Percentiles rank a stretch among this genome's conserved stretches.
Evolutionary conservation across 495 filamentous ascomycete genomes (phyloP).

Genomic region (Cercophora scortea): DNA sequence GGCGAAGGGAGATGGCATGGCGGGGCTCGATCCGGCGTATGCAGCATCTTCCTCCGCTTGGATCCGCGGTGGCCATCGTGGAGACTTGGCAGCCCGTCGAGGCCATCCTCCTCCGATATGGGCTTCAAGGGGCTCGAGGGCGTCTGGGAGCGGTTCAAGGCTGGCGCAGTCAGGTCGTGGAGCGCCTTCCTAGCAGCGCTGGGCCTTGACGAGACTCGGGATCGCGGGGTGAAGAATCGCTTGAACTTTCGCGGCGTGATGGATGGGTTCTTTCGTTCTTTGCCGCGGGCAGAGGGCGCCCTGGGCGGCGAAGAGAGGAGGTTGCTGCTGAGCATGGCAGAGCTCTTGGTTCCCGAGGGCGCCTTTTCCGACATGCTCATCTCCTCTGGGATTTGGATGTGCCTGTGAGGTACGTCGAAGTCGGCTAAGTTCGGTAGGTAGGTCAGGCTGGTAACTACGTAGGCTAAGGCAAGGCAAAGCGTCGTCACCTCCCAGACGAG

Average conservation of each 20-base stretch:
- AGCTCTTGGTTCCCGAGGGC: constrained; percentile 14
- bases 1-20: constrained; percentile 18
- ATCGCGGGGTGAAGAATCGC: constrained; percentile 74
- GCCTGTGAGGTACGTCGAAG: too few relatives aligned
- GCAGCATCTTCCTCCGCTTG: constrained; percentile 36
- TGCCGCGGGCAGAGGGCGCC: constrained; percentile 20
- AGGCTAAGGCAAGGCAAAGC: too few relatives aligned
- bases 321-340: constrained; percentile 13
- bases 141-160: constrained; percentile 48
- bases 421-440: too few relatives aligned
- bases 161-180: constrained; percentile 58
- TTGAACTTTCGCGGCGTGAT: constrained; percentile 69
- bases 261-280: constrained; percentile 42
- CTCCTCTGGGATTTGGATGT: too few relatives aligned
- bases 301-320: constrained; percentile 32
- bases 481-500: too few relatives aligned
- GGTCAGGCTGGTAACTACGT: too few relatives aligned
- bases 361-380: constrained; percentile 10
- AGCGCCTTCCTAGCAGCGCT: constrained; percentile 57
- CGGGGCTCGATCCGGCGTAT: constrained; percentile 12
- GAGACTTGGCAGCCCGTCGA: constrained; percentile 17
- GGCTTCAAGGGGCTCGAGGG: constrained; percentile 39
- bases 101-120: constrained; percentile 21
- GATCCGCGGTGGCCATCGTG: constrained; percentile 10
- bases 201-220: constrained; percentile 33